Evolutionary conservation across 73 alveolate genomes (phyloP).

Genomic region (Paramecium pentaurelia): DNA sequence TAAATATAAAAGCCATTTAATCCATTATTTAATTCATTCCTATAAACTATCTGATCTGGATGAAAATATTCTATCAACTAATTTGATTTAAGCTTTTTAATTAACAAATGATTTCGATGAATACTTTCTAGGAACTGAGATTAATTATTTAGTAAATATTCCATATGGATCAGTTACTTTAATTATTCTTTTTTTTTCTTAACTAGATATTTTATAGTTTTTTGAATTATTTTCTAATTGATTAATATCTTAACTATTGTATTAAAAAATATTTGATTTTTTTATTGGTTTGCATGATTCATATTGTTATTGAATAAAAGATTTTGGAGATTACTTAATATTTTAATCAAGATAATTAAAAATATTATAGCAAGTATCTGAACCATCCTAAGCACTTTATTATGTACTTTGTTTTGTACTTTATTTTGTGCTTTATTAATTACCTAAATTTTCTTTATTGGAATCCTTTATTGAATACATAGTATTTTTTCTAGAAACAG

Average conservation of each 20-base stretch:
- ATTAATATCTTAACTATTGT: not conserved
- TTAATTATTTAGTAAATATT: not conserved
- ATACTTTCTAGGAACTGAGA: not conserved
- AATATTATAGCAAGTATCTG: not conserved
- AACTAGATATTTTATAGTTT: not conserved
- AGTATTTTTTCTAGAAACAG: not conserved
- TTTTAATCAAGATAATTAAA: not conserved
- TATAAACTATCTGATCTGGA: constrained; percentile 33
- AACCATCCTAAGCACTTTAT: not conserved
- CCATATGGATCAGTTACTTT: constrained; percentile 47
- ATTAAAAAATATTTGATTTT: not conserved
- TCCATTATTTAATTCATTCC: not conserved
- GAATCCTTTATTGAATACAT: not conserved
- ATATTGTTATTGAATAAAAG: not conserved
- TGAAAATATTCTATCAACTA: constrained; percentile 45
- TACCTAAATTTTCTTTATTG: not conserved
- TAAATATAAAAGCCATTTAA: not conserved
- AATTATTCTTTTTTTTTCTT: constrained; percentile 8
- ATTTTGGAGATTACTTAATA: not conserved
- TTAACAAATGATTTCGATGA: constrained; percentile 5
- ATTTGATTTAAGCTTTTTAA: not conserved
- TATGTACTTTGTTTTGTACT: not conserved
- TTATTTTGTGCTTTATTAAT: not conserved
- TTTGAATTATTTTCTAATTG: not conserved
- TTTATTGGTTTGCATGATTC: not conserved